phyloP scores from a whole-genome alignment of 306 rosid species.

The Oxytropis ochrocephala region DNA sequence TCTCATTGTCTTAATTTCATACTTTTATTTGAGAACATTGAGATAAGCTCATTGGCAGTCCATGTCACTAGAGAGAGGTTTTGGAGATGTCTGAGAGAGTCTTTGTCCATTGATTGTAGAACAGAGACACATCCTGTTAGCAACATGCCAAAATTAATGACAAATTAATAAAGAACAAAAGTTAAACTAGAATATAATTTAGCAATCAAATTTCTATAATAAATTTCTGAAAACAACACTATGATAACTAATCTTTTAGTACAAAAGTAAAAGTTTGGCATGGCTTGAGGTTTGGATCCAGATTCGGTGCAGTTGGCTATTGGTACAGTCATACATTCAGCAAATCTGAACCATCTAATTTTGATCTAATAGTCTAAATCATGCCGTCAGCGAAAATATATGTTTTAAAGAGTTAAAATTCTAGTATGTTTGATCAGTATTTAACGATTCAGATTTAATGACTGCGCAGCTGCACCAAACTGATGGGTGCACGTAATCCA shows the following conservation, averaged over 20 bases:
- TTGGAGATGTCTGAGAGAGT: constrained; percentile 42
- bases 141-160: neutral
- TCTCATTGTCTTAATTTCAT: constrained; percentile 8
- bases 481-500: no score
- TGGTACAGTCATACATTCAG: no score
- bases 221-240: neutral
- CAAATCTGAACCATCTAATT: no score
- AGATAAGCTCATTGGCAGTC: constrained; percentile 69
- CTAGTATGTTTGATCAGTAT: no score
- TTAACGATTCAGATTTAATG: no score
- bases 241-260: neutral
- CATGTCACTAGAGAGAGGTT: constrained; percentile 76
- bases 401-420: no score
- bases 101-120: constrained; percentile 29
- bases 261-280: constrained; percentile 6
- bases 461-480: neutral
- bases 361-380: no score
- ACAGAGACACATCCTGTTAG: constrained; percentile 30
- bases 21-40: constrained; percentile 29
- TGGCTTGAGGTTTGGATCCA: neutral
- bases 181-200: neutral
- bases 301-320: no score
- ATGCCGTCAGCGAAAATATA: no score
- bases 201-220: neutral
- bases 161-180: neutral